A percentile compares a stretch with the other conserved stretches of the same genome.
phyloP scores from a whole-genome alignment of 1,284 basidiomycete genomes.

The Ganoderma leucocontextum region DNA sequence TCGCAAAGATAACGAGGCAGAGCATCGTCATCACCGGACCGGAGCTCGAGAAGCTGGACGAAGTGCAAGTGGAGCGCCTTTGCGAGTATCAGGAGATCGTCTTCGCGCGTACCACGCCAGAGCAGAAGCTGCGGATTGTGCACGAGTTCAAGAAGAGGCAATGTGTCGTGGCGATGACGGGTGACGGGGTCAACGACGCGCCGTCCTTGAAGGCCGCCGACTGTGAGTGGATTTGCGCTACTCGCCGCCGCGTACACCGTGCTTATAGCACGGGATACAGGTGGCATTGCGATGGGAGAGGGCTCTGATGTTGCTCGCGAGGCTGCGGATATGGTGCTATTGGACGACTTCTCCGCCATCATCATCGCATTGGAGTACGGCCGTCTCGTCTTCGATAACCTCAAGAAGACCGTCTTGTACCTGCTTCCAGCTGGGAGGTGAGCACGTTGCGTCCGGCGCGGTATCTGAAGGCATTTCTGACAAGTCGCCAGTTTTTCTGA shows the following conservation, averaged over 20 bases:
- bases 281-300: constrained; percentile 60
- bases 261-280: constrained; percentile 21
- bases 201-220: constrained; percentile 64
- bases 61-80: constrained; percentile 54
- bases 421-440: constrained; percentile 56
- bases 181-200: constrained; percentile 77
- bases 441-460: neutral
- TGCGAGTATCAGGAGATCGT: constrained; percentile 70
- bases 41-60: constrained; percentile 55
- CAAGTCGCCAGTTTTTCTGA: constrained; percentile 58
- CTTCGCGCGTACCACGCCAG: constrained; percentile 75
- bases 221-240: constrained; percentile 16
- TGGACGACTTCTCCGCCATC: constrained; percentile 58
- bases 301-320: constrained; percentile 57
- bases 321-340: constrained; percentile 55
- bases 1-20: constrained; percentile 30
- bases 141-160: constrained; percentile 60
- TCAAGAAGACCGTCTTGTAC: constrained; percentile 60
- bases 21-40: constrained; percentile 58
- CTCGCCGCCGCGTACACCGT: neutral
- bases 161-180: constrained; percentile 60
- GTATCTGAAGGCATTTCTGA: neutral
- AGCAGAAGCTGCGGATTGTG: constrained; percentile 78
- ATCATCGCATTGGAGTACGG: constrained; percentile 57
- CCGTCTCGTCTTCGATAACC: constrained; percentile 72